Percentiles rank a stretch among this genome's conserved stretches.
Evolutionary conservation across 75 land plant genomes (phyloP).

Genomic region (Selaginella tamariscina): DNA sequence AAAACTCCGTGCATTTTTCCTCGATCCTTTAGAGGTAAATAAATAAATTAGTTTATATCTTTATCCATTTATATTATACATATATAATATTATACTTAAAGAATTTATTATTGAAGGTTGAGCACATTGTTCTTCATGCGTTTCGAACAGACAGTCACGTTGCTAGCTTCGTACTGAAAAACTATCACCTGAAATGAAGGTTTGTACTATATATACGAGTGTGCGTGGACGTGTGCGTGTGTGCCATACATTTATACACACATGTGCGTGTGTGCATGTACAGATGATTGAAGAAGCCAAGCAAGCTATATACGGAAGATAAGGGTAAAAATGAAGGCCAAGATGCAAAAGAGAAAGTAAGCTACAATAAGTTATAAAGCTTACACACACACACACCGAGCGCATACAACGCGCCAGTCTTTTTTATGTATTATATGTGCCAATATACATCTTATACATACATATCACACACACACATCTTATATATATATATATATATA

Average conservation of each 20-base stretch:
- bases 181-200: conserved; percentile 19
- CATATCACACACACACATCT: too few relatives aligned
- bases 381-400: too few relatives aligned
- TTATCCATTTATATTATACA: background rate
- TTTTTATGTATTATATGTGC: too few relatives aligned
- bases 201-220: background rate
- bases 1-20: conserved; percentile 18
- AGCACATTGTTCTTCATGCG: conserved; percentile 30
- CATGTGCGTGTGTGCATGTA: background rate
- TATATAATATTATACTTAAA: background rate
- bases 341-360: background rate
- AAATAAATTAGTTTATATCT: background rate
- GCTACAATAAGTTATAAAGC: too few relatives aligned
- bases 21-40: conserved; percentile 29
- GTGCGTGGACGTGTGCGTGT: background rate
- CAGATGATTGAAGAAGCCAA: background rate
- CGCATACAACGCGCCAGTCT: too few relatives aligned
- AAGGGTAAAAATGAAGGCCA: background rate
- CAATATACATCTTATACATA: too few relatives aligned
- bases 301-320: background rate
- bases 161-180: conserved; percentile 22
- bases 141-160: conserved; percentile 23
- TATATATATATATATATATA: too few relatives aligned
- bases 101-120: conserved; percentile 25
- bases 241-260: too few relatives aligned